Percentiles rank a stretch among this genome's conserved stretches.
Conservation (phyloP, 1,139 yeast genomes). For the Pichia sp. region DNA sequence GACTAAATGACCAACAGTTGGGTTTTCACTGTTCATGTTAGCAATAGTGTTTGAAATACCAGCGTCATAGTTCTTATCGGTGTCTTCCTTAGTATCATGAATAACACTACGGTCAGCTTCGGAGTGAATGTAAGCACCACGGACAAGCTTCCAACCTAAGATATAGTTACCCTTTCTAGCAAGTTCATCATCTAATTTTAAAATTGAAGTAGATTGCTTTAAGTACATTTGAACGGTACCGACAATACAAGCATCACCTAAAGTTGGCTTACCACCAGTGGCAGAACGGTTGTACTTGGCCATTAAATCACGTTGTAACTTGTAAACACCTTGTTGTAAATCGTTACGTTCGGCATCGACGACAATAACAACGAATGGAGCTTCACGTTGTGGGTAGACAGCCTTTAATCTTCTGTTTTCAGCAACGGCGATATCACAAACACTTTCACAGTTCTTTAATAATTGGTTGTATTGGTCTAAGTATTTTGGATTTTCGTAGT, state of each 20-base stretch:
- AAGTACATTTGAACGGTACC: slow-evolving; percentile 96
- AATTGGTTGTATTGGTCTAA: slow-evolving; percentile 56
- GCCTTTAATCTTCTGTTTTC: slow-evolving; percentile 47
- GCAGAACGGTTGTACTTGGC: slow-evolving; percentile 60
- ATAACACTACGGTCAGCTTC: slow-evolving; percentile 76
- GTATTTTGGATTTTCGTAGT: slow-evolving; percentile 54
- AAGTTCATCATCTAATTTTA: slow-evolving; percentile 60
- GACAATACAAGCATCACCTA: slow-evolving; percentile 64
- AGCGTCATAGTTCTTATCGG: slow-evolving; percentile 74
- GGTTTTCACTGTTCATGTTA: slow-evolving; percentile 52
- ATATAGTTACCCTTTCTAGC: slow-evolving; percentile 67
- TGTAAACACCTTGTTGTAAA: slow-evolving; percentile 89
- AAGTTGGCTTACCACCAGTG: slow-evolving; percentile 9
- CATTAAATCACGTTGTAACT: slow-evolving; percentile 82
- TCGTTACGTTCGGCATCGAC: slow-evolving; percentile 92
- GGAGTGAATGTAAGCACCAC: slow-evolving; percentile 96
- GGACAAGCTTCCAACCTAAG: slow-evolving; percentile 87
- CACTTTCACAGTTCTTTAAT: slow-evolving; percentile 60
- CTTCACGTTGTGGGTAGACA: slow-evolving; percentile 63
- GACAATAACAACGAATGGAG: slow-evolving; percentile 84
- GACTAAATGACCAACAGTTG: slow-evolving; percentile 77
- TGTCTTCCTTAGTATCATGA: slow-evolving; percentile 69
- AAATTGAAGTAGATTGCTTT: slow-evolving; percentile 62
- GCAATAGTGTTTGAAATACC: slow-evolving; percentile 68
- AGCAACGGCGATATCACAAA: slow-evolving; percentile 55